Evolutionary conservation across 2,329 filamentous ascomycete species (phyloP).

Genomic region (Clarireedia monteithiana): DNA sequence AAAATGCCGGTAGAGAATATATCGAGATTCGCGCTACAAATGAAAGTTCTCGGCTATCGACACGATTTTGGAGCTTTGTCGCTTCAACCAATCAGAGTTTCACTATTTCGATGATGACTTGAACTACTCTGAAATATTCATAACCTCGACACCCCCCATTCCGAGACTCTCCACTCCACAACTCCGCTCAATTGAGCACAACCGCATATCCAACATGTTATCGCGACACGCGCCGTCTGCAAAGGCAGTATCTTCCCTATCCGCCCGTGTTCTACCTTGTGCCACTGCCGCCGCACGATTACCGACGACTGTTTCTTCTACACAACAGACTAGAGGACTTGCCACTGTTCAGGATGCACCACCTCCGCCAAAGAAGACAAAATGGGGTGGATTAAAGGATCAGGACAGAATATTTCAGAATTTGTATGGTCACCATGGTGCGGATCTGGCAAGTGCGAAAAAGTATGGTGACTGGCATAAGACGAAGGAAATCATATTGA

Average conservation of each 20-base stretch:
- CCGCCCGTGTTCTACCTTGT: slow-evolving; percentile 25
- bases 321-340: slow-evolving; percentile 59
- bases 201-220: slow-evolving; percentile 27
- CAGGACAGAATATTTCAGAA: slow-evolving; percentile 99
- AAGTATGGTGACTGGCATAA: slow-evolving; percentile 99
- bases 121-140: slow-evolving; percentile 10
- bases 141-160: slow-evolving; percentile 12
- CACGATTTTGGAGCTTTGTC: slow-evolving; percentile 3
- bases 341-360: slow-evolving; percentile 71
- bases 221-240: slow-evolving; percentile 30
- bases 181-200: slow-evolving; percentile 29
- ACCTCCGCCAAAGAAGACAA: slow-evolving; percentile 55
- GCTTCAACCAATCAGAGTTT: slow-evolving; percentile 8
- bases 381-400: slow-evolving; percentile 83
- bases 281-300: slow-evolving; percentile 23
- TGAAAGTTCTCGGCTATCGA: slow-evolving; percentile 9
- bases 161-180: slow-evolving; percentile 5
- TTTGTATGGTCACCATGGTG: slow-evolving; percentile 85
- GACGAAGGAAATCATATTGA: slow-evolving; percentile 95
- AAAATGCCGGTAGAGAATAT: neutral
- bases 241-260: slow-evolving; percentile 26
- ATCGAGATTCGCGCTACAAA: slow-evolving; percentile 1
- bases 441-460: slow-evolving; percentile 87
- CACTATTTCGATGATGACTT: slow-evolving; percentile 18
- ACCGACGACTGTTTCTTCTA: slow-evolving; percentile 34